These are phyloP conservation scores for Komagataea norvegica DNA, from an alignment of 1,139 yeast genomes.

Conservation along the genomic window DNA sequence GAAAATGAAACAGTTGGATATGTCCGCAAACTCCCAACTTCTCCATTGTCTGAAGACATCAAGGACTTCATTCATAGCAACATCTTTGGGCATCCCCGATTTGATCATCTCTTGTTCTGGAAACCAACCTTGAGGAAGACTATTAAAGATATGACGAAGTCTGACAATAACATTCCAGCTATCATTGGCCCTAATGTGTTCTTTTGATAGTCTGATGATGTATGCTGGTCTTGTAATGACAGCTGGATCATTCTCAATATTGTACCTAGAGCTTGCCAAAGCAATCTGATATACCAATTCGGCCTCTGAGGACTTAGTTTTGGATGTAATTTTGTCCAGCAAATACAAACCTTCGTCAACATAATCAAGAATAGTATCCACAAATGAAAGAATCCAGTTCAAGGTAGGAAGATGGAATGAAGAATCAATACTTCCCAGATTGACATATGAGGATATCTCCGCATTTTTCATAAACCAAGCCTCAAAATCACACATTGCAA, in stretches of 20 bases:
- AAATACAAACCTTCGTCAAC: background rate
- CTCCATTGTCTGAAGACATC: slow-evolving; percentile 76
- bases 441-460: slow-evolving; percentile 33
- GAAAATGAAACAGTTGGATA: slow-evolving; percentile 53
- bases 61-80: slow-evolving; percentile 52
- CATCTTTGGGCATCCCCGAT: slow-evolving; percentile 38
- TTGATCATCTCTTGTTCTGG: slow-evolving; percentile 17
- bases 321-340: slow-evolving; percentile 11
- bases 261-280: slow-evolving; percentile 53
- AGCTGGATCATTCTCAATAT: slow-evolving; percentile 77
- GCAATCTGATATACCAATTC: slow-evolving; percentile 55
- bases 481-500: slow-evolving; percentile 31
- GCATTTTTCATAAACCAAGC: slow-evolving; percentile 39
- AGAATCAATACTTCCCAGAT: slow-evolving; percentile 33
- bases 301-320: slow-evolving; percentile 25
- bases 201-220: slow-evolving; percentile 61
- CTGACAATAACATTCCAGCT: slow-evolving; percentile 86
- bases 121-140: slow-evolving; percentile 55
- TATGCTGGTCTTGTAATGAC: slow-evolving; percentile 88
- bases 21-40: slow-evolving; percentile 75
- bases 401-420: slow-evolving; percentile 35
- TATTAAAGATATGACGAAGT: slow-evolving; percentile 63
- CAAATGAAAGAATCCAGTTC: slow-evolving; percentile 36
- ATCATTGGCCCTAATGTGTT: slow-evolving; percentile 75
- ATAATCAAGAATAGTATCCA: slow-evolving; percentile 21